phyloP scores from a whole-genome alignment of 805 yeast species.

The Nakazawaea molendinolei region DNA sequence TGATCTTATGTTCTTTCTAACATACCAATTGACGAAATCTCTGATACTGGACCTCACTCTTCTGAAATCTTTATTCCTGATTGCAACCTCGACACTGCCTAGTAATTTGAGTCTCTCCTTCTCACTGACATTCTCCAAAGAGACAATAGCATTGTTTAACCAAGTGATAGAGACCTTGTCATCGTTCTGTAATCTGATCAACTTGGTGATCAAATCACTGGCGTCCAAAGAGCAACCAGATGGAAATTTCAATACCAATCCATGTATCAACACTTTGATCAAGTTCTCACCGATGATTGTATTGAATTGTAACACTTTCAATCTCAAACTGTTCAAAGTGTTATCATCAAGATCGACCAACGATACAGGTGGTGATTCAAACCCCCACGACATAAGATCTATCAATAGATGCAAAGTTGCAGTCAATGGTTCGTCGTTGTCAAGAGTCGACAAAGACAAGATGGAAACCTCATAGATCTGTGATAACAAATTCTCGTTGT shows the following conservation, averaged over 20 bases:
- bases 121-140: conserved; percentile 59
- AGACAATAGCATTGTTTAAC: conserved; percentile 48
- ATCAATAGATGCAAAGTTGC: conserved; percentile 70
- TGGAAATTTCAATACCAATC: conserved; percentile 67
- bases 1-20: conserved; percentile 56
- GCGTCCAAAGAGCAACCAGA: conserved; percentile 66
- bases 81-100: conserved; percentile 48
- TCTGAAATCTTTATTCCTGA: conserved; percentile 63
- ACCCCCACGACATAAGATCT: conserved; percentile 83
- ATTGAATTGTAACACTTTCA: conserved; percentile 40
- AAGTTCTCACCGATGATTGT: conserved; percentile 52
- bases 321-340: conserved; percentile 29
- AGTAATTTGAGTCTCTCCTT: conserved; percentile 65
- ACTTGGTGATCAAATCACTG: conserved; percentile 62
- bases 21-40: conserved; percentile 80
- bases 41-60: conserved; percentile 64
- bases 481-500: conserved; percentile 37
- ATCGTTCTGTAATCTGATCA: conserved; percentile 46
- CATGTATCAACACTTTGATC: conserved; percentile 47
- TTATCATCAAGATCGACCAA: conserved; percentile 31
- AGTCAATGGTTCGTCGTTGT: conserved; percentile 65
- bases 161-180: conserved; percentile 42
- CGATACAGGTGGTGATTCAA: conserved; percentile 73
- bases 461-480: conserved; percentile 55
- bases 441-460: conserved; percentile 41